These are phyloP conservation scores for Harringtonia aguacate DNA, from an alignment of 2,329 filamentous ascomycete species.

Conservation along the genomic window DNA sequence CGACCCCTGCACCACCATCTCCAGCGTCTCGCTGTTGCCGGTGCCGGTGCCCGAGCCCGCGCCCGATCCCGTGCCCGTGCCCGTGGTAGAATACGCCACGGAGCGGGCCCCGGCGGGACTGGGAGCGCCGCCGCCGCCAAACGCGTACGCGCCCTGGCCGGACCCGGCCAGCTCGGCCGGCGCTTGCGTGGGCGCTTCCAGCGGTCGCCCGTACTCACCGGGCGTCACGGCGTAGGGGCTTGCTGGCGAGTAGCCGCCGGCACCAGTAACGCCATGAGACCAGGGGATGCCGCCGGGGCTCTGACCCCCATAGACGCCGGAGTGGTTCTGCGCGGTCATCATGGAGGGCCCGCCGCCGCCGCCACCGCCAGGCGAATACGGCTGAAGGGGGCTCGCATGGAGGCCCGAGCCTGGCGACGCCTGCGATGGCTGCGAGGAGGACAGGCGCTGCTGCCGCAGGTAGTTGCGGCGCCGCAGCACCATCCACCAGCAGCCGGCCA, in stretches of 20 bases:
- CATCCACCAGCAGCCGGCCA: conserved; percentile 11
- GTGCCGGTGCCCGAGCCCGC: conserved; percentile 2
- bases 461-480: conserved; percentile 2
- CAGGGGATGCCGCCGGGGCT: too few species aligned
- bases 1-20: background rate
- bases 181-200: background rate
- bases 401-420: too few species aligned
- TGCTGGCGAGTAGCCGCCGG: too few species aligned
- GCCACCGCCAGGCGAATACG: too few species aligned
- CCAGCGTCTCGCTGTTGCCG: conserved; percentile 4
- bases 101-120: background rate
- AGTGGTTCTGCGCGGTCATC: too few species aligned
- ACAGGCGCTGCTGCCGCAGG: too few species aligned
- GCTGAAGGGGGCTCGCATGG: too few species aligned
- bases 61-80: background rate
- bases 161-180: background rate
- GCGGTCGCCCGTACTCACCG: background rate
- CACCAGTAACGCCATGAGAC: too few species aligned
- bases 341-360: too few species aligned
- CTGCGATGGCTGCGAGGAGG: too few species aligned
- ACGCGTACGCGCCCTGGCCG: background rate
- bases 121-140: conserved; percentile 1
- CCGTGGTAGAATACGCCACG: background rate
- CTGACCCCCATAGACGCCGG: too few species aligned
- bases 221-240: background rate